Conservation (phyloP, 768 basidiomycete genomes). For the Rhodotorula taiwanensis region DNA sequence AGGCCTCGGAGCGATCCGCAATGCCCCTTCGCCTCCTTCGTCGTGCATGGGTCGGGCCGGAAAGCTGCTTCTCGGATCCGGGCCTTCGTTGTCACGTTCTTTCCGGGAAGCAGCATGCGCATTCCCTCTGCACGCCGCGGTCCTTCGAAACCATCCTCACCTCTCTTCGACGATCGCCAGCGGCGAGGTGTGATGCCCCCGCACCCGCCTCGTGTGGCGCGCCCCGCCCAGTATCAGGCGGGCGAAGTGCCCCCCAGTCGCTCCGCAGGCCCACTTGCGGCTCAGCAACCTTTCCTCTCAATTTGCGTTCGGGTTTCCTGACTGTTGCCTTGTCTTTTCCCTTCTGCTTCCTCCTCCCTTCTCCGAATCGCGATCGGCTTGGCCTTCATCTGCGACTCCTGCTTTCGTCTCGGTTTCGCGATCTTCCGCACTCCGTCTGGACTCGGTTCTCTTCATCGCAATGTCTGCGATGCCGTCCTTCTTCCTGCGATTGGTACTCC, state of each 20-base stretch:
- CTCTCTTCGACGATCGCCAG: too few relatives aligned
- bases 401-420: neutral
- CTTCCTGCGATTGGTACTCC: neutral
- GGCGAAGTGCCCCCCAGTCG: too few relatives aligned
- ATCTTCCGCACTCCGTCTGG: neutral
- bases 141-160: too few relatives aligned
- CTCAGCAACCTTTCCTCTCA: too few relatives aligned
- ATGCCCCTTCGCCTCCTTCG: neutral
- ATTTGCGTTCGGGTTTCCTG: slow-evolving; percentile 15
- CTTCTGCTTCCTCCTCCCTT: neutral
- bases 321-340: slow-evolving; percentile 7
- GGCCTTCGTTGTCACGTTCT: neutral
- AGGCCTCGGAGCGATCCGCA: neutral
- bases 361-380: too few relatives aligned
- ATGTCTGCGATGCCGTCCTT: too few relatives aligned
- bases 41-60: neutral
- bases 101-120: slow-evolving; percentile 3
- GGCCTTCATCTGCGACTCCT: neutral
- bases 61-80: slow-evolving; percentile 7
- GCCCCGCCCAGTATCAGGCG: too few relatives aligned
- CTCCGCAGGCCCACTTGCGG: too few relatives aligned
- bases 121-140: neutral
- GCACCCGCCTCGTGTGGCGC: too few relatives aligned
- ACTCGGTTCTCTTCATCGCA: neutral
- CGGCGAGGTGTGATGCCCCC: too few relatives aligned